Conservation (phyloP, 2,329 filamentous ascomycete species). For the Stagonosporopsis cucurbitacearum region DNA sequence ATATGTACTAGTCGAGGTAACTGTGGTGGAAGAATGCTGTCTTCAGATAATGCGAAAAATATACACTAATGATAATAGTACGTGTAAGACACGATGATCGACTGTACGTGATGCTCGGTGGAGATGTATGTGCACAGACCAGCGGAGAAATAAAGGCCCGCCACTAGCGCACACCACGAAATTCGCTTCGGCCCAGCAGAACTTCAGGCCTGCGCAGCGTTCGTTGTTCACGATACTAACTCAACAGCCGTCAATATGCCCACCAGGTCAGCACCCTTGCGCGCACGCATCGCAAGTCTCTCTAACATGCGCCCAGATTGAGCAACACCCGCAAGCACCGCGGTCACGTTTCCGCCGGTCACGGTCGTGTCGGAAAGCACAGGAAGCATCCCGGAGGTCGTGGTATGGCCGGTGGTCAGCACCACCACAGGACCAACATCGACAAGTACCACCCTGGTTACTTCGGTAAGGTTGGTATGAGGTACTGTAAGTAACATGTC, state of each 20-base stretch:
- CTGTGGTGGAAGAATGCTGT: background rate
- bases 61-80: background rate
- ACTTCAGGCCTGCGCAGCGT: slow-evolving; percentile 3
- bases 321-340: slow-evolving; percentile 60
- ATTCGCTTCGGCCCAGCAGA: slow-evolving; percentile 11
- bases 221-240: slow-evolving; percentile 35
- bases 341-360: slow-evolving; percentile 97
- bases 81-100: background rate
- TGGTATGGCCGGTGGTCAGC: slow-evolving; percentile 95
- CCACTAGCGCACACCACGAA: slow-evolving; percentile 8
- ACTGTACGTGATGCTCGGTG: slow-evolving; percentile 3
- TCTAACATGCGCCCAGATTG: slow-evolving; percentile 23
- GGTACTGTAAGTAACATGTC: slow-evolving; percentile 35
- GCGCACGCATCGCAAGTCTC: background rate
- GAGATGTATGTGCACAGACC: background rate
- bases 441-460: slow-evolving; percentile 98
- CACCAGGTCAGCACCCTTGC: slow-evolving; percentile 30
- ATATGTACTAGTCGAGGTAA: background rate
- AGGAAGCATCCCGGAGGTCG: slow-evolving; percentile 77
- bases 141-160: background rate
- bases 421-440: slow-evolving; percentile 95
- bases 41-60: background rate
- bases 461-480: slow-evolving; percentile 92
- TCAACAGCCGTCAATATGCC: slow-evolving; percentile 42
- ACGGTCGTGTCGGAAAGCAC: slow-evolving; percentile 99